A percentile compares a stretch with the other conserved stretches of the same genome.
phyloP scores from a whole-genome alignment of 1,139 yeast genomes.

The Nematodospora anomalae region DNA sequence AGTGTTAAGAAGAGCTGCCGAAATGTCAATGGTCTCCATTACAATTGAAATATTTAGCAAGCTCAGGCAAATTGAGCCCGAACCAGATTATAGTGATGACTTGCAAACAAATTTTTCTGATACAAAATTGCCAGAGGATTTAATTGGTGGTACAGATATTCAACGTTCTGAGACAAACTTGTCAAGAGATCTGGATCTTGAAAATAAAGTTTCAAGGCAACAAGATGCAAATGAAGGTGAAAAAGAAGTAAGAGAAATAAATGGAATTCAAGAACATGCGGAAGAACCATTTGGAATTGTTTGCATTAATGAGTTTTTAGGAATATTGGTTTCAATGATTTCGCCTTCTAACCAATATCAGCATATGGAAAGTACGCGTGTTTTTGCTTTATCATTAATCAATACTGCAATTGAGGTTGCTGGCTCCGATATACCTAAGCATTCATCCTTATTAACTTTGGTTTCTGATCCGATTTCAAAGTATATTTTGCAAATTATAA shows the following conservation, averaged over 20 bases:
- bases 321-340: slow-evolving; percentile 77
- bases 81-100: slow-evolving; percentile 26
- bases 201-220: slow-evolving; percentile 4
- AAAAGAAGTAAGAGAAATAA: slow-evolving; percentile 5
- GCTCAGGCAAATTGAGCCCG: slow-evolving; percentile 58
- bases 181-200: slow-evolving; percentile 13
- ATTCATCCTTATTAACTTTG: slow-evolving; percentile 64
- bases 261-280: slow-evolving; percentile 3
- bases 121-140: slow-evolving; percentile 40
- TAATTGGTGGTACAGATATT: slow-evolving; percentile 38
- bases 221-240: slow-evolving; percentile 3
- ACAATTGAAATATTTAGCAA: slow-evolving; percentile 68
- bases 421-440: slow-evolving; percentile 65
- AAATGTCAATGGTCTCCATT: slow-evolving; percentile 73
- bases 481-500: slow-evolving; percentile 75
- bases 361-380: slow-evolving; percentile 84
- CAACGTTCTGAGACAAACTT: slow-evolving; percentile 13
- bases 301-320: slow-evolving; percentile 67
- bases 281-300: slow-evolving; percentile 63
- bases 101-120: slow-evolving; percentile 37
- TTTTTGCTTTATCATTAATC: slow-evolving; percentile 75
- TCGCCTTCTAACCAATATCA: slow-evolving; percentile 82
- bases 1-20: slow-evolving; percentile 85
- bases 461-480: slow-evolving; percentile 81
- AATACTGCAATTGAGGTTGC: slow-evolving; percentile 81